A percentile compares a stretch with the other conserved stretches of the same genome.
Conservation (phyloP, 768 basidiomycete genomes). For the Termitomyces sp. region DNA sequence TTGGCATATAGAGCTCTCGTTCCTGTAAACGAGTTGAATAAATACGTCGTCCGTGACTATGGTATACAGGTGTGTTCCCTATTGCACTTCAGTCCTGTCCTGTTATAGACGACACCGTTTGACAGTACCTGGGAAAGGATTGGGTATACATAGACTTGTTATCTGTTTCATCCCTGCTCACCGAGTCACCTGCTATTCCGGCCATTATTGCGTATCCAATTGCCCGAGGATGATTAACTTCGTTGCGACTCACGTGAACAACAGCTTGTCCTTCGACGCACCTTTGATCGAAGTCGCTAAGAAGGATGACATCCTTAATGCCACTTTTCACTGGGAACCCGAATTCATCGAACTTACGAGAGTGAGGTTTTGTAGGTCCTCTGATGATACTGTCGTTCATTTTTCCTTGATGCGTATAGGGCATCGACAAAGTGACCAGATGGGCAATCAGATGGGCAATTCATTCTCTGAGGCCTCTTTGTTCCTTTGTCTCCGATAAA, state of each 20-base stretch:
- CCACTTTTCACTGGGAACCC: conserved; percentile 31
- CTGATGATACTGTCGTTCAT: neutral
- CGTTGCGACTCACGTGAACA: conserved; percentile 27
- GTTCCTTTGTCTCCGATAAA: conserved; percentile 32
- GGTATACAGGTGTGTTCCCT: conserved; percentile 20
- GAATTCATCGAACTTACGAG: conserved; percentile 27
- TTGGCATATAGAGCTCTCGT: conserved; percentile 31
- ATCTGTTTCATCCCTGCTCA: neutral
- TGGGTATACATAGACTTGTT: conserved; percentile 17
- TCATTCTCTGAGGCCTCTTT: conserved; percentile 36
- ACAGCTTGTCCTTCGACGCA: conserved; percentile 26
- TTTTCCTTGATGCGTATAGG: neutral
- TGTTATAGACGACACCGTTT: neutral
- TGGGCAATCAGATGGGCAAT: conserved; percentile 32
- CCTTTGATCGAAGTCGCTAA: conserved; percentile 26
- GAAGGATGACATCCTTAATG: conserved; percentile 29
- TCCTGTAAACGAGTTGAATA: conserved; percentile 26
- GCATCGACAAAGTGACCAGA: conserved; percentile 20
- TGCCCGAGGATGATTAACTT: conserved; percentile 35
- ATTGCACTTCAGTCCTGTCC: neutral
- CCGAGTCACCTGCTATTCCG: conserved; percentile 20
- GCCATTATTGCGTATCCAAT: conserved; percentile 38
- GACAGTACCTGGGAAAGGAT: conserved; percentile 30
- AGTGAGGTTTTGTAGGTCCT: conserved; percentile 15
- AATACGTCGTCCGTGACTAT: conserved; percentile 4